Evolutionary conservation across 75 land plant genomes (phyloP).

Genomic region (Selaginella tamariscina): DNA sequence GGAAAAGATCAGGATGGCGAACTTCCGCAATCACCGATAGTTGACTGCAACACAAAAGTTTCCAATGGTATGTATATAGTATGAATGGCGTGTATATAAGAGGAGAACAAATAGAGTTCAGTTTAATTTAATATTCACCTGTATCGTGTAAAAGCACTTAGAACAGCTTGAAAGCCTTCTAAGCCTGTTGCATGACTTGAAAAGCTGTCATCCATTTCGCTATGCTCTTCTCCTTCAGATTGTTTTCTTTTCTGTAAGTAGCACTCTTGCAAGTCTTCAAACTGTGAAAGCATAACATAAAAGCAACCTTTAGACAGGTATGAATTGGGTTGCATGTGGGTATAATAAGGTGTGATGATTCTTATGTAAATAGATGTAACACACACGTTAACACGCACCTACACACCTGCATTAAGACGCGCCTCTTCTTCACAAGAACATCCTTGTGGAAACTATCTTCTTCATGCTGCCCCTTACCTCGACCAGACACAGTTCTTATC

Average conservation of each 20-base stretch:
- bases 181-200: conserved; percentile 57
- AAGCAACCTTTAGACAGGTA: not conserved
- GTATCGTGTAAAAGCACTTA: conserved; percentile 78
- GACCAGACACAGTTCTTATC: not conserved
- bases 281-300: conserved; percentile 34
- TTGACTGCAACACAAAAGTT: conserved; percentile 38
- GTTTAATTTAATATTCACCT: too few relatives aligned
- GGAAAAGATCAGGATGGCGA: conserved; percentile 75
- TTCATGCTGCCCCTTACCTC: conserved; percentile 1
- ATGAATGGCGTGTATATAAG: not conserved
- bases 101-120: not conserved
- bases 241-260: conserved; percentile 72
- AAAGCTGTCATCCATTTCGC: conserved; percentile 20
- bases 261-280: conserved; percentile 89
- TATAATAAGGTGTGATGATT: not conserved
- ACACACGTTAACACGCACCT: not conserved
- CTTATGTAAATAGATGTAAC: not conserved
- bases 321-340: not conserved
- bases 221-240: too few relatives aligned
- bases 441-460: conserved; percentile 8
- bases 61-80: not conserved
- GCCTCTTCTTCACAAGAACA: conserved; percentile 42
- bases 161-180: conserved; percentile 74
- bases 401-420: conserved; percentile 79
- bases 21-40: conserved; percentile 86